These are phyloP conservation scores for Senna siamea DNA, from an alignment of 306 rosid species.

Conservation along the genomic window DNA sequence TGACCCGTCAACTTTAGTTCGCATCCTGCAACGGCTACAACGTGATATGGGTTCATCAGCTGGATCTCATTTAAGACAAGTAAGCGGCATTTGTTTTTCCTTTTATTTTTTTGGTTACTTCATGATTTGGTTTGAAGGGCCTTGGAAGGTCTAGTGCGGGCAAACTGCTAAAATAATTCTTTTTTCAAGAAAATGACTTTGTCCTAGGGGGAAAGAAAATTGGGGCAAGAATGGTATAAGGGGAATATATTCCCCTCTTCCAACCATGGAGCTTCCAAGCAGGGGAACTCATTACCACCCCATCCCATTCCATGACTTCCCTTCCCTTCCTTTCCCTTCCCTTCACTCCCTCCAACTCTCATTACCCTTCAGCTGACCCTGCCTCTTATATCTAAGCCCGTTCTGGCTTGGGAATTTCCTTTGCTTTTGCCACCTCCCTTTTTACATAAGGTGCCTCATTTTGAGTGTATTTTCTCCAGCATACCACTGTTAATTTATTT, in stretches of 20 bases:
- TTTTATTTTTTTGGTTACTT: not conserved
- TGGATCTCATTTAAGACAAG: conserved; percentile 84
- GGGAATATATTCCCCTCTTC: not conserved
- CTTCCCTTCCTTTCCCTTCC: not conserved
- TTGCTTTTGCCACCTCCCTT: not conserved
- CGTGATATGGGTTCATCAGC: conserved; percentile 94
- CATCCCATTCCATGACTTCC: not conserved
- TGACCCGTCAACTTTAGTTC: conserved; percentile 81
- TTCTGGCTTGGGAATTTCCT: not conserved
- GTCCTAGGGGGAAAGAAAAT: not conserved
- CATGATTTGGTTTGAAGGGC: not conserved
- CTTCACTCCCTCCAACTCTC: not conserved
- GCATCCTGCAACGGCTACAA: conserved; percentile 91
- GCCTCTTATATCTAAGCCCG: not conserved
- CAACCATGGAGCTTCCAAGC: not conserved
- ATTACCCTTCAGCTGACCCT: not conserved
- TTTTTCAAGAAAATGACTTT: not conserved
- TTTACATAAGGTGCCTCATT: not conserved
- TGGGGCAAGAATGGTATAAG: not conserved
- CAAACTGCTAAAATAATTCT: not conserved
- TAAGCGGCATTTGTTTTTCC: conserved; percentile 41
- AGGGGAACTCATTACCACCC: not conserved
- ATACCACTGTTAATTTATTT: conserved; percentile 2
- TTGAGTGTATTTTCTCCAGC: conserved; percentile 8
- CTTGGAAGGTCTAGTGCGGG: not conserved